Conservation (phyloP, 2,329 filamentous ascomycete species). For the Penicillium brasilianum region DNA sequence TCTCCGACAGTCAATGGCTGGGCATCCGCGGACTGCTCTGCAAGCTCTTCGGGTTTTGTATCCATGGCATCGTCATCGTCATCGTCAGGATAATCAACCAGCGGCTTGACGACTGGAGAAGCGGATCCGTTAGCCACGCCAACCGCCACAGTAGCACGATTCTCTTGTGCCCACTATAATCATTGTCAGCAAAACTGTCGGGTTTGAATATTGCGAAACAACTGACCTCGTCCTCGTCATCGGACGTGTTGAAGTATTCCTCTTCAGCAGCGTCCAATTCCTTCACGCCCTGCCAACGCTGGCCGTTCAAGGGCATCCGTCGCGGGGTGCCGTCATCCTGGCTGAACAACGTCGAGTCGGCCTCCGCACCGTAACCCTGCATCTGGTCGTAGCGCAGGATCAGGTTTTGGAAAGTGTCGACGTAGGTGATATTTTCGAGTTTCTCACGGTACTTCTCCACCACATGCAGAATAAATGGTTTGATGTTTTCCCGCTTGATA, state of each 20-base stretch:
- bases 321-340: conserved; percentile 65
- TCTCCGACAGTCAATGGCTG: conserved; percentile 35
- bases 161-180: conserved; percentile 43
- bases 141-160: conserved; percentile 40
- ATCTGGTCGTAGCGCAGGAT: conserved; percentile 80
- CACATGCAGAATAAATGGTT: conserved; percentile 79
- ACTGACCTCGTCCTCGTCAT: conserved; percentile 75
- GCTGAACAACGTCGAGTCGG: conserved; percentile 69
- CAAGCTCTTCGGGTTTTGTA: conserved; percentile 47
- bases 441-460: conserved; percentile 83
- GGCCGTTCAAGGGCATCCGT: conserved; percentile 59
- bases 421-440: conserved; percentile 75
- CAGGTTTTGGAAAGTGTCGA: conserved; percentile 81
- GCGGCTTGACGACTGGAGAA: conserved; percentile 67
- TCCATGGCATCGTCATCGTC: conserved; percentile 77
- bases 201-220: conserved; percentile 9
- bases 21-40: conserved; percentile 28
- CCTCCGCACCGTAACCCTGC: conserved; percentile 67
- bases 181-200: neutral
- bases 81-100: conserved; percentile 93
- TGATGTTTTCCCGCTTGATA: conserved; percentile 80
- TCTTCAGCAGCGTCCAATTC: conserved; percentile 87
- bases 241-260: conserved; percentile 89
- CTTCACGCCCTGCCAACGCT: conserved; percentile 72
- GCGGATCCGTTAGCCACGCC: conserved; percentile 62